Conservation (phyloP, 73 alveolate species). For the Paramecium caudatum region DNA sequence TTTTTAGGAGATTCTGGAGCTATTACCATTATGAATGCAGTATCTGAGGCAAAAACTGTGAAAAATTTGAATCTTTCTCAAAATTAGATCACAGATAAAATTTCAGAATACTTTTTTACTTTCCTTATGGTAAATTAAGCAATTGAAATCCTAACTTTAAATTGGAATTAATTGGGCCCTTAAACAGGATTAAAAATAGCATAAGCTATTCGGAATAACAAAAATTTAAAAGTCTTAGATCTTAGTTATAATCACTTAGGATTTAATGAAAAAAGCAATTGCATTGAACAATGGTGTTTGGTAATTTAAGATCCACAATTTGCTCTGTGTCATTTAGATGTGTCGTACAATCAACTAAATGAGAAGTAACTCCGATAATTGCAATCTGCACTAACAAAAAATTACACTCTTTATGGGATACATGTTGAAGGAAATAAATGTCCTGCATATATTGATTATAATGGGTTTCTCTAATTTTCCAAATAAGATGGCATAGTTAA, state of each 20-base stretch:
- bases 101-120: not conserved
- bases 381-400: not conserved
- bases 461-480: not conserved
- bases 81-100: not conserved
- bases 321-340: not conserved
- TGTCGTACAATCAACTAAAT: slow-evolving; percentile 10
- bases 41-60: not conserved
- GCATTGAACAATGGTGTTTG: not conserved
- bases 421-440: slow-evolving; percentile 50
- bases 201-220: not conserved
- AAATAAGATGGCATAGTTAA: not conserved
- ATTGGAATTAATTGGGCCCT: slow-evolving; percentile 57
- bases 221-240: not conserved
- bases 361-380: not conserved
- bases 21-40: not conserved
- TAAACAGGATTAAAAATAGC: not conserved
- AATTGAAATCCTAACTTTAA: slow-evolving; percentile 5
- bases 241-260: slow-evolving; percentile 31
- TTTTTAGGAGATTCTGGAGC: slow-evolving; percentile 37
- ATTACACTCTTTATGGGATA: not conserved
- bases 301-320: not conserved
- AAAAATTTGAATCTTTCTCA: slow-evolving; percentile 26
- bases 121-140: not conserved
- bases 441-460: not conserved
- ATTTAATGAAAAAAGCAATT: slow-evolving; percentile 30